These are phyloP conservation scores for Anethum foeniculum DNA, from an alignment of 140 eudicot species.

Conservation along the genomic window DNA sequence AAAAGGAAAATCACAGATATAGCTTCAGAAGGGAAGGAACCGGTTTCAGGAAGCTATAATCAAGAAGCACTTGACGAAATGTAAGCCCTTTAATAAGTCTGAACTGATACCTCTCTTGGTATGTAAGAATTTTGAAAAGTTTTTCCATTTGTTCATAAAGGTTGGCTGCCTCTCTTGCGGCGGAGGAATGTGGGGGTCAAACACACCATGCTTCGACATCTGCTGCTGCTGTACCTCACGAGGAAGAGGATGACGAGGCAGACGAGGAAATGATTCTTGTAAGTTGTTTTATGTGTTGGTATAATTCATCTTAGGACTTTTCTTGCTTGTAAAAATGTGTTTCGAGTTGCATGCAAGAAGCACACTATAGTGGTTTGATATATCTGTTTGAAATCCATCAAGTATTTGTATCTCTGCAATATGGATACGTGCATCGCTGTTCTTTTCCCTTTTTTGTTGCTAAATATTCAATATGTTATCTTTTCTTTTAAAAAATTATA, in stretches of 20 bases:
- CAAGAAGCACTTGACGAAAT: constrained; percentile 70
- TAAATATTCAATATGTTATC: background rate
- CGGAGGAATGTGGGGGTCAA: constrained; percentile 50
- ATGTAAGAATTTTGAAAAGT: constrained; percentile 6
- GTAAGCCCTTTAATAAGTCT: constrained; percentile 31
- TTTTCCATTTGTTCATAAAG: constrained; percentile 27
- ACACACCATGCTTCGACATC: constrained; percentile 59
- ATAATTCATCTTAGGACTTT: background rate
- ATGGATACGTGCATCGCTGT: background rate
- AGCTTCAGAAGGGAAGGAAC: constrained; percentile 14
- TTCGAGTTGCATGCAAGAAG: background rate
- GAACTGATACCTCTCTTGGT: background rate
- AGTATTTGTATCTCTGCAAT: background rate
- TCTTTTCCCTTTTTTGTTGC: background rate
- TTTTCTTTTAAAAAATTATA: background rate
- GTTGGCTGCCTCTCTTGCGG: constrained; percentile 91
- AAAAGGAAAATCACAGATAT: constrained; percentile 36
- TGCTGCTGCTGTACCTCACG: constrained; percentile 31
- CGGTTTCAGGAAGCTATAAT: constrained; percentile 20
- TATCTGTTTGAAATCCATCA: background rate
- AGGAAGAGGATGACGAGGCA: constrained; percentile 58
- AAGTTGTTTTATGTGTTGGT: constrained; percentile 17
- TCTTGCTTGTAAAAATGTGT: background rate
- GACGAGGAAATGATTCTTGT: constrained; percentile 90
- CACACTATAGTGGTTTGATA: background rate